Evolutionary conservation across 2,329 filamentous ascomycete genomes (phyloP).

Genomic region (Phialocephala sp.): DNA sequence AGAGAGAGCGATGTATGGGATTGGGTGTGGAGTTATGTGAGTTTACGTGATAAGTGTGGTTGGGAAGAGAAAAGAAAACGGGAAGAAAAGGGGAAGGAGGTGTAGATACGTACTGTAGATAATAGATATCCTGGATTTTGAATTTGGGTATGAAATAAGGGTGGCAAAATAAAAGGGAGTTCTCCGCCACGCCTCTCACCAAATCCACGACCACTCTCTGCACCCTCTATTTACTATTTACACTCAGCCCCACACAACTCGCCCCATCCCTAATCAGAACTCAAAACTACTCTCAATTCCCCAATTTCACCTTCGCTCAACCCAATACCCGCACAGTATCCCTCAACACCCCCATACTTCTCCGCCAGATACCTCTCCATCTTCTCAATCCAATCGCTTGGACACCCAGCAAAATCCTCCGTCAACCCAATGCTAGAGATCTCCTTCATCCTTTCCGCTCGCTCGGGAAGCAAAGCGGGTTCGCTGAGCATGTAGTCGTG

Average conservation of each 20-base stretch:
- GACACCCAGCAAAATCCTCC: constrained; percentile 74
- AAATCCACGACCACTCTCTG: too few species aligned
- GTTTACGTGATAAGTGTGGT: too few species aligned
- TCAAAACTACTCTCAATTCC: constrained; percentile 15
- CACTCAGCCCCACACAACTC: neutral
- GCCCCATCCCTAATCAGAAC: neutral
- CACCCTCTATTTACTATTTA: neutral
- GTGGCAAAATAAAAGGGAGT: too few species aligned
- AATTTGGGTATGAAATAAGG: too few species aligned
- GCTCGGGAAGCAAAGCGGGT: constrained; percentile 65
- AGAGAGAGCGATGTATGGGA: constrained; percentile 95
- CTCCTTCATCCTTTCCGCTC: constrained; percentile 68
- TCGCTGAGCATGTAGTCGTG: constrained; percentile 75
- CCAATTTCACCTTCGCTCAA: constrained; percentile 49
- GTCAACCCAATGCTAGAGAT: constrained; percentile 73
- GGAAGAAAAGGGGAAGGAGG: too few species aligned
- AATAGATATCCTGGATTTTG: neutral
- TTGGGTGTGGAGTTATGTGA: constrained; percentile 88
- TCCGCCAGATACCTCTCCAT: constrained; percentile 63
- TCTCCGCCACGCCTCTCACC: too few species aligned
- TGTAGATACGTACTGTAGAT: too few species aligned
- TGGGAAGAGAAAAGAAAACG: too few species aligned
- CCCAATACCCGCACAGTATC: constrained; percentile 70
- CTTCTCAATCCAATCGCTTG: constrained; percentile 64
- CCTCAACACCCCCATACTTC: constrained; percentile 68